Base-by-base conservation (phyloP, 176 grass and related monocot genomes). In the Paspalum notatum region DNA sequence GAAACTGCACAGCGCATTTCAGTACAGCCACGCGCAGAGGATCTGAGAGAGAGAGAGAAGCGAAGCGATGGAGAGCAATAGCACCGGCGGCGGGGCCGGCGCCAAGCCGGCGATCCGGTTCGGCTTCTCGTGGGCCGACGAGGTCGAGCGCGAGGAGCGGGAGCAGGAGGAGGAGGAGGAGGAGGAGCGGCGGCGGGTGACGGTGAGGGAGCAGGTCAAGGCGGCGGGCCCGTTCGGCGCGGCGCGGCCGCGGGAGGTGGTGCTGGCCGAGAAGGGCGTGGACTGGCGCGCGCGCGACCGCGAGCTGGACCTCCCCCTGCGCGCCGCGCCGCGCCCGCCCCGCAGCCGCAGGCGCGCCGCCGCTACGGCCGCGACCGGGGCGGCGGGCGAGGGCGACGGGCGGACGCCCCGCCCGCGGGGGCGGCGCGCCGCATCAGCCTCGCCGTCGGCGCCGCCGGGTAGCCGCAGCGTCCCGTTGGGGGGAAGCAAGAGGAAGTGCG, bases 41-140 rank as follows among this genome's bases (percentile, higher is more conserved):
- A 4, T 26, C 21, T 0, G 21, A 48, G 7, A 49, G 17, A 32
- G 26, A 5, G 45, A 2, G 47, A 10, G 42, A 18, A 9, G 32
- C 32, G 32, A 20, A 75, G 12, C 58, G n/a, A 71, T 77, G 84
- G 72, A 80, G 46, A 77, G 65, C 12, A n/a, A 75, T 38, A 72
- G 64, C 15, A n/a, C 49, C 16, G 25, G 44, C 43, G 60, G 48
- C 65, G 51, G 59, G n/a, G n/a, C n/a, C 66, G 45, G 17, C 14
- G 24, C 16, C 13, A 85, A 55, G 59, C 32, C 20, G 10, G 50
- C 21, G 52, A 90, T 58, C 49, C 62, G 82, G 18, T 88, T 94
- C 59, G 49, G 74, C 39, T 91, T 91, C 88, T 94, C 91, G 15
- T 94, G 91, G 91, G 91, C 91, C 4, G 91, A 94, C 59, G 91